Base-by-base conservation (phyloP, 768 basidiomycete species). In the Lepiota brunneoincarnata region DNA sequence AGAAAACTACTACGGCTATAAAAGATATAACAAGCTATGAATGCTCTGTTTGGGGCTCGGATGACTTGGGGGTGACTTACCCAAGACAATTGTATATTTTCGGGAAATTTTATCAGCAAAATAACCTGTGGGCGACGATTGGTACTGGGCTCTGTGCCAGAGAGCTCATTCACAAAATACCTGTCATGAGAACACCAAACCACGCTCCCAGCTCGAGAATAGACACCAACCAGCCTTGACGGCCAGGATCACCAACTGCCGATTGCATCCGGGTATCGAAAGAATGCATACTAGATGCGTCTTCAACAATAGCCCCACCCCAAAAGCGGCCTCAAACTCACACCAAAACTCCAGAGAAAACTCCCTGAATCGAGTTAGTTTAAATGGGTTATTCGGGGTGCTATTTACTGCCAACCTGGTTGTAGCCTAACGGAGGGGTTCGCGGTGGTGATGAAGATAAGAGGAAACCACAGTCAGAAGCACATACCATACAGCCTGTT, bases 171-270 rank as follows among this genome's bases (percentile, higher is more conserved):
- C 18, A 28, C 36, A 1, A 44, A 58, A 54, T 56, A 68, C 88
- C 89, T 42, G 87, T 87, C 51, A 78, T 69, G 17, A 92, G 77
- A 10, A 87, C 84, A 56, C 89, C 89, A 55, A 85, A 73, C 84
- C 89, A 89, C 20, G 89, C 89, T 53, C 84, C 85, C 12, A 87
- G 75, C 68, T 88, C 86, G 34, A 90, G 77, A 61, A 90, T 87
- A 18, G 87, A 72, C 12, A 88, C 87, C 2, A 91, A 71, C 81
- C 87, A 86, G 9, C 87, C 89, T 68, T 86, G 82, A 20, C 74
- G 80, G 7, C 69, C 74, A 6, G 80, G 20, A 57, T 86, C 61
- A 35, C 64, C 51, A 39, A 84, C 82, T 0, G 79, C 83, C 20
- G 75, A 72, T 2, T 69, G 77, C 84, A 87, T 87, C 36, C 81